A percentile compares a stretch with the other conserved stretches of the same genome.
phyloP scores from a whole-genome alignment of 495 filamentous ascomycete species.

The Penicillium silybi region DNA sequence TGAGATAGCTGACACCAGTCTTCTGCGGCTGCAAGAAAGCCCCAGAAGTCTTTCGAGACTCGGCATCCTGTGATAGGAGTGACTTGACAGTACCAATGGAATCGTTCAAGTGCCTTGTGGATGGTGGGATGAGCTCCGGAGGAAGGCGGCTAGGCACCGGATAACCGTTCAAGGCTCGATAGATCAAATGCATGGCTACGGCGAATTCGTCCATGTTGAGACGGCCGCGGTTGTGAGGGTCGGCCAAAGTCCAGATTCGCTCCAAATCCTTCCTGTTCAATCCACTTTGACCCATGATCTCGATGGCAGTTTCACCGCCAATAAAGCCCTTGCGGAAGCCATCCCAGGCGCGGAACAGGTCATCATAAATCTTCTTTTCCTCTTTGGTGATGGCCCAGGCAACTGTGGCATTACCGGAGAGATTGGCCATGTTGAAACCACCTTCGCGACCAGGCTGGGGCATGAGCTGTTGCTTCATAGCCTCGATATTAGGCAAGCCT shows the following conservation, averaged over 20 bases:
- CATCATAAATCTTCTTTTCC: conserved; percentile 96
- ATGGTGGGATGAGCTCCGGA: conserved; percentile 91
- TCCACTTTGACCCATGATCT: conserved; percentile 96
- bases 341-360: conserved; percentile 96
- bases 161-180: conserved; percentile 92
- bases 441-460: conserved; percentile 91
- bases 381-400: conserved; percentile 99
- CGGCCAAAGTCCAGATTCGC: conserved; percentile 90
- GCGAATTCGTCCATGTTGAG: conserved; percentile 98
- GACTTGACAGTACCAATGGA: conserved; percentile 92
- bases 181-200: conserved; percentile 98
- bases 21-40: conserved; percentile 88
- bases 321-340: conserved; percentile 92
- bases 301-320: conserved; percentile 88
- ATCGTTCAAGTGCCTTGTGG: conserved; percentile 88
- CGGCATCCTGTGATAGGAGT: conserved; percentile 85
- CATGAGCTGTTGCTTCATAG: conserved; percentile 95
- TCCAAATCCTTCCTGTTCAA: conserved; percentile 86
- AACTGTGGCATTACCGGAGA: conserved; percentile 91
- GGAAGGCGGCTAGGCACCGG: conserved; percentile 88
- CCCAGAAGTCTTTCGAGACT: conserved; percentile 74
- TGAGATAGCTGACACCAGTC: conserved; percentile 96
- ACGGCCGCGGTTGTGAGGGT: conserved; percentile 87
- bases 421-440: conserved; percentile 80
- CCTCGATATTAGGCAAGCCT: conserved; percentile 89